Conservation (phyloP, 2,329 filamentous ascomycete species). For the Aspergillus candidus region DNA sequence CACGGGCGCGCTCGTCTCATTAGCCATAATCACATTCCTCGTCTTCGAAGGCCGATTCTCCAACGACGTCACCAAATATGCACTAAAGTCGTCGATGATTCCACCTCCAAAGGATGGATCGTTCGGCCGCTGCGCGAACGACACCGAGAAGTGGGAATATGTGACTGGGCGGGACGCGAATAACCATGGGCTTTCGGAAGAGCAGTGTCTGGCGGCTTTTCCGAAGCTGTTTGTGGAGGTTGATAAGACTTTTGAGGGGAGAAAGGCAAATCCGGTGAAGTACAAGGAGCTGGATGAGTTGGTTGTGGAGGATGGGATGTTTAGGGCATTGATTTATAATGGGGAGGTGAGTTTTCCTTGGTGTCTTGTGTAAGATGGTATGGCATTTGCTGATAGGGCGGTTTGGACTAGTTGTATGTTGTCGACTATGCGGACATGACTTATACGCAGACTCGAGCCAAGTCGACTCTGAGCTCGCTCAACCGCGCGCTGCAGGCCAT, state of each 20-base stretch:
- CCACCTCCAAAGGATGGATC: conserved; percentile 3
- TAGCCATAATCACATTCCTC: conserved; percentile 25
- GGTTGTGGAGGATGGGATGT: conserved; percentile 30
- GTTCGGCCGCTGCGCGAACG: neutral
- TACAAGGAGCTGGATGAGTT: conserved; percentile 32
- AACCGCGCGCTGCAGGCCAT: conserved; percentile 43
- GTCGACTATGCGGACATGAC: conserved; percentile 31
- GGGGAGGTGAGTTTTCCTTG: conserved; percentile 28
- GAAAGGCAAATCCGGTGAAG: conserved; percentile 19
- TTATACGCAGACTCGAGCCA: conserved; percentile 31
- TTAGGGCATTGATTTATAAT: conserved; percentile 30
- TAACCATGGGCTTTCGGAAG: conserved; percentile 32
- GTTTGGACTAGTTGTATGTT: conserved; percentile 29
- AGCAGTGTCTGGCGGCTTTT: conserved; percentile 36
- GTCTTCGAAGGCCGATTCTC: conserved; percentile 14
- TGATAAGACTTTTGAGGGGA: conserved; percentile 25
- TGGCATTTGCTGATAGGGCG: neutral
- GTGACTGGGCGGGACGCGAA: conserved; percentile 27
- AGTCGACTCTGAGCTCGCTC: conserved; percentile 43
- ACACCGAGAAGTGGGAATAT: conserved; percentile 28
- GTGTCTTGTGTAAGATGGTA: neutral
- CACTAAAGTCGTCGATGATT: conserved; percentile 14
- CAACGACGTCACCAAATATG: conserved; percentile 16
- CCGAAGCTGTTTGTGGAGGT: conserved; percentile 36
- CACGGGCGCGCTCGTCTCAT: conserved; percentile 21